Base-by-base conservation (phyloP, 2,329 filamentous ascomycete species). In the Curvularia sp. region DNA sequence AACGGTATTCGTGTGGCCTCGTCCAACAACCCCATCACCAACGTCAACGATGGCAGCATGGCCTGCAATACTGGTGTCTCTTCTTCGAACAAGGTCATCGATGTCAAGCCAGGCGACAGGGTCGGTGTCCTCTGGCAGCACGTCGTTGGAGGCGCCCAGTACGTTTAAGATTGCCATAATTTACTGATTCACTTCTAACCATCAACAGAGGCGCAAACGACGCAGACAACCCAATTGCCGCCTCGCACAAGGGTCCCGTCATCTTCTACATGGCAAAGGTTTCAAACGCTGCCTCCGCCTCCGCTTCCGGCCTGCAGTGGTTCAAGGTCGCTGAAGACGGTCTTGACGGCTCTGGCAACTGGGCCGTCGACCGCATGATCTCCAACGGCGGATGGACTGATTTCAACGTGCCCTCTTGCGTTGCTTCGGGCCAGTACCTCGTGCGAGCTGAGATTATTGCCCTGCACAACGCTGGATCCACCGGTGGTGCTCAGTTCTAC, bases 111-210 rank as follows among this genome's bases (percentile, higher is more conserved):
- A 2, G 84, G 84, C 12, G 84, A 85, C 68, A 77, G 79, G 63
- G 74, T 86, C 46, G 84, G 83, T 7, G 78, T 83, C 1, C 81
- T 77, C 70, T 86, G 81, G 78, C 82, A 83, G 42, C 84, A 86
- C 65, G 77, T 85, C 50, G 81, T 86, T 55, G 84, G 84, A 53
- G 84, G 84, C 48, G 77, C 80, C 7, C 83, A 86, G 70, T 59
- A 59, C 22, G 53, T 59, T 31, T 38, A 2, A 22, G 1, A 5
- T 5, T 26, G 2, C 13, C 15, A 26, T 4, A 39, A 5, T 22
- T 24, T 5, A 28, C 18, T 18, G 5, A 18, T 31, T 12, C n/a
- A 33, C 18, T 12, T 9, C 52, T 55, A 50, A 55, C 13, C 18
- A 5, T 12, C 6, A 10, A 30, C 10, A 59, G 57, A 55, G 79